These are phyloP conservation scores for Scutellaria baicalensis DNA, from an alignment of 257 asterid genomes.

Conservation along the genomic window DNA sequence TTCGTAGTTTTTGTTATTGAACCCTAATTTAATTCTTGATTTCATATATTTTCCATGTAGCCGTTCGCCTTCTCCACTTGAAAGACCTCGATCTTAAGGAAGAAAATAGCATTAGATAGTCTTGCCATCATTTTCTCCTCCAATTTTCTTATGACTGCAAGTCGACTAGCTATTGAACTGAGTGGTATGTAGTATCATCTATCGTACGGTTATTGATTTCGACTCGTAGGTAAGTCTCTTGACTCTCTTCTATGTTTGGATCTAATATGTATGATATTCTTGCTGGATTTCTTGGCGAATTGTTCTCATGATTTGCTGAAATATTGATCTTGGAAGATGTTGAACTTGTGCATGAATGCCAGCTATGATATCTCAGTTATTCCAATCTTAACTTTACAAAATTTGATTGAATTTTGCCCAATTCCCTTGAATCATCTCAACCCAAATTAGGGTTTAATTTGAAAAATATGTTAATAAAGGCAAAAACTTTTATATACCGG, in stretches of 20 bases:
- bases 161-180: not conserved
- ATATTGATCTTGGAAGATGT: not conserved
- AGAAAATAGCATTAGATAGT: not conserved
- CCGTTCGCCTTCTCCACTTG: conserved; percentile 54
- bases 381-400: too few species aligned
- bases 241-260: not conserved
- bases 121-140: not conserved
- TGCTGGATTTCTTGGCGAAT: not conserved
- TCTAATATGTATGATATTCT: not conserved
- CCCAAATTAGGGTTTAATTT: too few species aligned
- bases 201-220: not conserved
- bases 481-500: too few species aligned
- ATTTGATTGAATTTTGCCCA: too few species aligned
- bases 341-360: not conserved
- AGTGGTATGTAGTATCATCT: not conserved
- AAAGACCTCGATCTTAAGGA: conserved; percentile 46
- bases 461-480: too few species aligned
- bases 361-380: not conserved
- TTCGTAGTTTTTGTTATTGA: not conserved
- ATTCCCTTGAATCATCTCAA: too few species aligned
- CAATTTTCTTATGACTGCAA: too few species aligned
- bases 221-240: too few species aligned
- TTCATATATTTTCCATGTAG: conserved; percentile 27
- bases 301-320: not conserved
- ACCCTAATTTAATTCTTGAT: not conserved